A percentile compares a stretch with the other conserved stretches of the same genome.
These are phyloP conservation scores for Claviceps humidiphila DNA, from an alignment of 2,329 filamentous ascomycete species.

Conservation along the genomic window DNA sequence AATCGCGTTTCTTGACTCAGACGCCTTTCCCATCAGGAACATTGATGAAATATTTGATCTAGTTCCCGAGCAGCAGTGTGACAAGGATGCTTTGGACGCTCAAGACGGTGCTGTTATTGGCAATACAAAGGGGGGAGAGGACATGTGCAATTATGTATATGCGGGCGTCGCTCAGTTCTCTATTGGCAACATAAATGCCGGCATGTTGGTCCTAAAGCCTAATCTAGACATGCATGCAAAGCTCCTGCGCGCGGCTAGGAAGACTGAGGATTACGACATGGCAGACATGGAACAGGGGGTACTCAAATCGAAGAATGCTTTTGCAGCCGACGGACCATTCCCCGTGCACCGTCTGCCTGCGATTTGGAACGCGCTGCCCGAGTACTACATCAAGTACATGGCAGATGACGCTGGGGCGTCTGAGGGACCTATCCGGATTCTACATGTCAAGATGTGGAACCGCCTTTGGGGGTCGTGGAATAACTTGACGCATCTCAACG, in stretches of 20 bases:
- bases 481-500: slow-evolving; percentile 4
- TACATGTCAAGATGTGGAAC: slow-evolving; percentile 4
- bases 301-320: slow-evolving; percentile 2
- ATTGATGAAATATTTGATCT: background rate
- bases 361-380: slow-evolving; percentile 2
- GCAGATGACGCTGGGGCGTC: background rate
- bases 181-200: slow-evolving; percentile 3
- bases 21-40: slow-evolving; percentile 1
- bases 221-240: slow-evolving; percentile 2
- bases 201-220: slow-evolving; percentile 2
- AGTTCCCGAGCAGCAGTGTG: slow-evolving; percentile 1
- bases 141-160: slow-evolving; percentile 3
- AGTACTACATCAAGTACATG: background rate
- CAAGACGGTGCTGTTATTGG: background rate
- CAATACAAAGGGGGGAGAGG: background rate
- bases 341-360: background rate
- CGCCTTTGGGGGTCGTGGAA: slow-evolving; percentile 3
- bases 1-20: slow-evolving; percentile 2
- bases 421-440: background rate
- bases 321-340: slow-evolving; percentile 2
- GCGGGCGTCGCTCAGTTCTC: slow-evolving; percentile 2
- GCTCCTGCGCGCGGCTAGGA: slow-evolving; percentile 1
- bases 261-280: background rate
- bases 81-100: background rate
- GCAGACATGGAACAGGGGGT: slow-evolving; percentile 2